A percentile compares a stretch with the other conserved stretches of the same genome.
These are phyloP conservation scores for Decorospora gaudefroyi DNA, from an alignment of 2,329 filamentous ascomycete genomes.

Conservation along the genomic window DNA sequence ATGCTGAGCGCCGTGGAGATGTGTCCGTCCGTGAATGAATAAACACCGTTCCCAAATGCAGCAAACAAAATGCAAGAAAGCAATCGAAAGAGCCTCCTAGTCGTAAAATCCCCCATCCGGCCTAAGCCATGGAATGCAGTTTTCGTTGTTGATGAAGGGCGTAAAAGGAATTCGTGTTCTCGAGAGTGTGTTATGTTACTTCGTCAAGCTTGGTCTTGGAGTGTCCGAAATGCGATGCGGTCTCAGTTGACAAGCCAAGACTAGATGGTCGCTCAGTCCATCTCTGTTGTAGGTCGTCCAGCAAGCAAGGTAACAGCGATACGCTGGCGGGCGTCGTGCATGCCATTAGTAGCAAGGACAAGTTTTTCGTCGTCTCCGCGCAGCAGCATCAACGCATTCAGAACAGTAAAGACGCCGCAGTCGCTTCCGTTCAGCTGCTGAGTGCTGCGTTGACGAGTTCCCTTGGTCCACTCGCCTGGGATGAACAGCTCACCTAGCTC, in stretches of 20 bases:
- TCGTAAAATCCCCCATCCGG: neutral
- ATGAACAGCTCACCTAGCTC: slow-evolving; percentile 62
- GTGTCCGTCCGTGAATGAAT: no score
- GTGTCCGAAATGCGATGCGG: no score
- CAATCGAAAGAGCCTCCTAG: neutral
- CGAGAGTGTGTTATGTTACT: no score
- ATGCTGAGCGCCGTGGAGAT: slow-evolving; percentile 16
- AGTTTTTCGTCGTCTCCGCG: slow-evolving; percentile 45
- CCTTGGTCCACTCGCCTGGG: slow-evolving; percentile 63
- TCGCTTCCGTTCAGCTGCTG: slow-evolving; percentile 70
- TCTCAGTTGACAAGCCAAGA: neutral
- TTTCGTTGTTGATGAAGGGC: neutral
- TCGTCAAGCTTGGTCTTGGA: no score
- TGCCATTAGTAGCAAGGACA: slow-evolving; percentile 58
- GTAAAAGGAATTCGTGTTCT: neutral
- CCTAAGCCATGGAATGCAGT: slow-evolving; percentile 4
- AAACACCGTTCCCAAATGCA: no score
- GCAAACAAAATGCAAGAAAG: neutral
- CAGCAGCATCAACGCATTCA: slow-evolving; percentile 68
- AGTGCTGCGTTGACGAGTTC: slow-evolving; percentile 54
- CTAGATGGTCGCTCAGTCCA: slow-evolving; percentile 23
- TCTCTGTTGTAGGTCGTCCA: slow-evolving; percentile 42
- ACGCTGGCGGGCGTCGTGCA: slow-evolving; percentile 63
- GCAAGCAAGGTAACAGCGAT: slow-evolving; percentile 70
- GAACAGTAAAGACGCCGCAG: slow-evolving; percentile 76